Evolutionary conservation across 768 basidiomycete genomes (phyloP).

Genomic region (Saitozyma podzolica): DNA sequence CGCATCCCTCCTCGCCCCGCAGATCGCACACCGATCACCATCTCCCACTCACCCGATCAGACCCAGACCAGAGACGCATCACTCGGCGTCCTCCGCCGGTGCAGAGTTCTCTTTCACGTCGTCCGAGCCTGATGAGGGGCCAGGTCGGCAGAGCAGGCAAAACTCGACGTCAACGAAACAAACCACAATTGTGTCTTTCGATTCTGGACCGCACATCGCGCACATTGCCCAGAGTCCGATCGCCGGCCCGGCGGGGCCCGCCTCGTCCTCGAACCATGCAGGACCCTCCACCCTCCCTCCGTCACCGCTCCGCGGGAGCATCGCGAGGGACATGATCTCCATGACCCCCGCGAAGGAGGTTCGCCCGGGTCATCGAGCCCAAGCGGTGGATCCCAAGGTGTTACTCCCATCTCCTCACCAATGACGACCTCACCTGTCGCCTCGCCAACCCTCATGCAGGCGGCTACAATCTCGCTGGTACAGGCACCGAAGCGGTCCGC

Average conservation of each 20-base stretch:
- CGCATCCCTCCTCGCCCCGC: slow-evolving; percentile 8
- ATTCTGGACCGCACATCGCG: slow-evolving; percentile 73
- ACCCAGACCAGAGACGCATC: slow-evolving; percentile 1
- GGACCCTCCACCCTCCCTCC: too few species aligned
- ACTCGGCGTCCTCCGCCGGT: slow-evolving; percentile 8
- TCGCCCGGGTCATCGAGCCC: too few species aligned
- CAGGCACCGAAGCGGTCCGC: slow-evolving; percentile 85
- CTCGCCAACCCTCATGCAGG: not conserved
- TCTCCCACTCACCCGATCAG: slow-evolving; percentile 1
- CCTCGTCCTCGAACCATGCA: not conserved
- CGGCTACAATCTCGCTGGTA: not conserved
- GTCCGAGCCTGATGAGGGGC: slow-evolving; percentile 54
- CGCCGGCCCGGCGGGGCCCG: not conserved
- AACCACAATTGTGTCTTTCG: slow-evolving; percentile 88
- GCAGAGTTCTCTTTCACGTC: slow-evolving; percentile 62
- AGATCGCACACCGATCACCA: slow-evolving; percentile 1
- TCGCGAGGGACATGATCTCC: too few species aligned
- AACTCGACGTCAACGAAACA: slow-evolving; percentile 73
- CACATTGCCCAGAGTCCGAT: slow-evolving; percentile 77
- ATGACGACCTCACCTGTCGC: not conserved
- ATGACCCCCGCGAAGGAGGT: too few species aligned
- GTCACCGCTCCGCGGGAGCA: too few species aligned
- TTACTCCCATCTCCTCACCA: not conserved
- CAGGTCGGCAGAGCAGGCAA: slow-evolving; percentile 17
- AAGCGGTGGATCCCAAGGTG: too few species aligned